These are phyloP conservation scores for Pascua sp. DNA, from an alignment of 1,284 basidiomycete genomes.

Conservation along the genomic window DNA sequence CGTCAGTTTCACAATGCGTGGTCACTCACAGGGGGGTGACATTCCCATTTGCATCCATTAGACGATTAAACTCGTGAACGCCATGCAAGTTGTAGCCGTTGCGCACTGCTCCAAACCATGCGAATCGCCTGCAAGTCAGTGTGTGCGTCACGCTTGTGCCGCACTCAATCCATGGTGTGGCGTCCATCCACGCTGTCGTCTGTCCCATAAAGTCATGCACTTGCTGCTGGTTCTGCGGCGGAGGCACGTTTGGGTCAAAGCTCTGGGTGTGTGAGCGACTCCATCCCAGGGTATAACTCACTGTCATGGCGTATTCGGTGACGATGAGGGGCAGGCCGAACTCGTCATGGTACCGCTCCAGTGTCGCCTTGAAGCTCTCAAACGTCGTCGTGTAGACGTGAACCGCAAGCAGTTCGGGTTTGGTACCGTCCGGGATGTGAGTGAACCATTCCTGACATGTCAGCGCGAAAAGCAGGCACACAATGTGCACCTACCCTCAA, in stretches of 20 bases:
- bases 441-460: conserved; percentile 19
- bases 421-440: conserved; percentile 23
- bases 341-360: conserved; percentile 26
- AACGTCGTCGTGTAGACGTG: conserved; percentile 47
- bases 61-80: conserved; percentile 32
- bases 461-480: background rate
- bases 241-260: conserved; percentile 36
- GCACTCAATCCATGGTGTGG: conserved; percentile 26
- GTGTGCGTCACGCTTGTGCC: background rate
- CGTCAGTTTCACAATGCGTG: background rate
- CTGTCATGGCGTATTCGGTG: conserved; percentile 44
- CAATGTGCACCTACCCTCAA: conserved; percentile 26
- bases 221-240: conserved; percentile 33
- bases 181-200: conserved; percentile 35
- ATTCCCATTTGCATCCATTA: conserved; percentile 30
- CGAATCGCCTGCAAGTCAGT: conserved; percentile 14
- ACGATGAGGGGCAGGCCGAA: conserved; percentile 39
- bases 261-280: conserved; percentile 17
- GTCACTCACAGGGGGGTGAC: conserved; percentile 30
- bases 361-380: conserved; percentile 27
- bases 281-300: conserved; percentile 9
- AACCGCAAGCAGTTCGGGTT: conserved; percentile 36
- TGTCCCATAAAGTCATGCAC: conserved; percentile 45
- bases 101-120: conserved; percentile 16
- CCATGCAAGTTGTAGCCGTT: conserved; percentile 26